Evolutionary conservation across 495 filamentous ascomycete genomes (phyloP), one percentile per base, ranked within the genome.

Genomic region (Tuber calosporum): DNA sequence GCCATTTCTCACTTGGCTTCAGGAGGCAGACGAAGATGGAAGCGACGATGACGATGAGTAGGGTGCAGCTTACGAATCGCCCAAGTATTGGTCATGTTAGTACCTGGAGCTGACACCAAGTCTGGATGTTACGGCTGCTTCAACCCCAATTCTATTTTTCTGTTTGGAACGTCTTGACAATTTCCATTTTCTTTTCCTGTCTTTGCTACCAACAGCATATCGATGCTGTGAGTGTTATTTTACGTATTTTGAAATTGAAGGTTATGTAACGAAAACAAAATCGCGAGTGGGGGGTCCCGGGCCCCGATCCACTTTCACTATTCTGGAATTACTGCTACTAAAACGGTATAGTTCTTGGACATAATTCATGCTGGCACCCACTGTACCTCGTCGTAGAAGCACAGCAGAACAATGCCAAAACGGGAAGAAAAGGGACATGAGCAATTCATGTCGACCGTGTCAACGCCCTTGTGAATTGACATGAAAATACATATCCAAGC

Each of bases 1-100:
- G 86, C 89, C 91, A 68, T 97, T 99, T 88, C 86, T 97, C 77
- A 90, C 88, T 76, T 97, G 95, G 95, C 92, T 99, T 45, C 88
- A 92, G 80, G 93, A 88, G 80, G 96, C 95, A 69, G 93, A 95
- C 83, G 91, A 90, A 81, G 93, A 96, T 74, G 92, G 94, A 22
- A 87, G 88, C 36, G 87, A 88, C 26, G 89, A 91, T 26, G 70
- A 75, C 0, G 67, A 72, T 40, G 75, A 74, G 20, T 71, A 72
- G 69, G 37, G 34, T 0, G 43, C 66, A 8, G 71, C 30, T 34
- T 62, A 62, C 26, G 26, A 62, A 30, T 62, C 53, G 4, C 13
- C 4, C 26, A 34, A 34, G 26, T 34, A 34, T 34, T 15, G 53
- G 4, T 13, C 8, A 17, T 34, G 53, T 34, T 19, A 11, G 9